A percentile compares a stretch with the other conserved stretches of the same genome.
These are phyloP conservation scores for Calophaca sinica DNA, from an alignment of 306 rosid species.

Conservation along the genomic window DNA sequence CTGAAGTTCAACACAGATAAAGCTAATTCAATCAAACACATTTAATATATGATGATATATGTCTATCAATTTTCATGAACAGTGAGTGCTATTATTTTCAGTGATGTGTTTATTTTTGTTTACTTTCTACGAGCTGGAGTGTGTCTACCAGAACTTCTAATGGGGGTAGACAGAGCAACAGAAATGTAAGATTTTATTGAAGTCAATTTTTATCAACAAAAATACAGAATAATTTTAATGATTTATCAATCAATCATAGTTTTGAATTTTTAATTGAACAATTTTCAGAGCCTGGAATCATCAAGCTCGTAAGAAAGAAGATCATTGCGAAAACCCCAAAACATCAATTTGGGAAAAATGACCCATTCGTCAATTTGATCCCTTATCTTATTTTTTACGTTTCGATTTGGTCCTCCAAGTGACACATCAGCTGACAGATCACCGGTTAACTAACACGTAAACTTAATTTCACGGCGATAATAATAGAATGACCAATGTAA, in stretches of 20 bases:
- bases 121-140: constrained; percentile 47
- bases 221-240: constrained; percentile 7
- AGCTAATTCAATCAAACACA: not conserved
- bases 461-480: too few relatives aligned
- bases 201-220: not conserved
- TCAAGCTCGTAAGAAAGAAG: not conserved
- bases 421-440: too few relatives aligned
- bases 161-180: constrained; percentile 75
- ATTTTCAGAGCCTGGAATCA: constrained; percentile 79
- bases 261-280: constrained; percentile 25
- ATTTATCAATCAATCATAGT: not conserved
- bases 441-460: too few relatives aligned
- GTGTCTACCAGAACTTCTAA: constrained; percentile 68
- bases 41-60: too few relatives aligned
- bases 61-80: not conserved
- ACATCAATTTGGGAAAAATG: too few relatives aligned
- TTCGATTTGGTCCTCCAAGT: too few relatives aligned
- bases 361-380: too few relatives aligned
- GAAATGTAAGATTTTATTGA: constrained; percentile 68
- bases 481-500: too few relatives aligned
- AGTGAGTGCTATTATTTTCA: not conserved
- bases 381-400: too few relatives aligned
- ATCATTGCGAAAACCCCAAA: too few relatives aligned
- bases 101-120: constrained; percentile 42
- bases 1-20: not conserved